Evolutionary conservation across 2,329 filamentous ascomycete species (phyloP), one percentile per base, ranked within the genome.

Genomic region (Dactylellina cionopaga): DNA sequence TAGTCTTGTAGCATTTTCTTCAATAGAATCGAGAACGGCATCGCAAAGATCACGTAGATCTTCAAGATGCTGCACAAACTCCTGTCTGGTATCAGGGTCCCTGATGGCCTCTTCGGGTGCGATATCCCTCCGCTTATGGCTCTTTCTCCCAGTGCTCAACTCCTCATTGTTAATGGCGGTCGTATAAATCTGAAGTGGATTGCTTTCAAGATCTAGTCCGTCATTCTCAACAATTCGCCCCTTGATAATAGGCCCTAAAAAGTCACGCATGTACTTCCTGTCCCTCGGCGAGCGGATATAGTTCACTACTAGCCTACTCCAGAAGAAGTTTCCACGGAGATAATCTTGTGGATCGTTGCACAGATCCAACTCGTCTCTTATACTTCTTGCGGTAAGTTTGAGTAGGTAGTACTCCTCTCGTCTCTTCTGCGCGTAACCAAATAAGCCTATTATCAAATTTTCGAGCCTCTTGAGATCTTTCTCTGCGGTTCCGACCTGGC

Each of bases 151-250:
- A 0, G 95, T 99, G 15, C 92, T 89, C 22, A 99, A 87, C 81
- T 99, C 95, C 80, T 98, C 94, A 77, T 99, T 96, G 82, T 96
- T 98, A 82, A 99, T 96, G 11, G 92, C 89, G 3, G 92, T 95
- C 41, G 91, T 88, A 81, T 99, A 98, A 65, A 99, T 99, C 77
- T 98, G 94, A 84, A 98, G 90, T 0, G 95, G 95, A 78, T 99
- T 95, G 79, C 94, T 97, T 81, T 99, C 95, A 24, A 99, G 84
- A 79, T 99, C 94, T 31, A 99, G 84, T 3, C 89, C 90, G 10
- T 92, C 89, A 76, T 97, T 95, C 60, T 96, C 95, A 60, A 98
- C 89, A 77, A 99, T 92, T 78, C 95, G 94, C 79, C 96, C 91
- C 74, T 91, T 90, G 76, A 99, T 90, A 49, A 99, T 81, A 1